Base-by-base conservation (phyloP, 495 filamentous ascomycete species). In the Penicillium silybi region DNA sequence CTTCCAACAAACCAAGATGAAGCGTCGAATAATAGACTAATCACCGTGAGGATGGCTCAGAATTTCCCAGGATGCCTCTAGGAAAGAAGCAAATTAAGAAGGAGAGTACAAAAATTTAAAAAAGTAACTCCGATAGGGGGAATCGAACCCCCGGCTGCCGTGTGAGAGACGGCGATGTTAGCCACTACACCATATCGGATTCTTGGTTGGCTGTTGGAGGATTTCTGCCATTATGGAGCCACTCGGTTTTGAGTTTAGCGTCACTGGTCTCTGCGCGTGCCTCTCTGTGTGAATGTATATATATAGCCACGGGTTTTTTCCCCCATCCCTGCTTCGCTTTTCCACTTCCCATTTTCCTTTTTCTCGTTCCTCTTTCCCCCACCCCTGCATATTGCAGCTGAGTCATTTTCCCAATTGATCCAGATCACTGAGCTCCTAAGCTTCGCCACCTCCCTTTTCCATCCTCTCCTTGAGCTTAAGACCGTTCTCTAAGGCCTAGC, bases 101-200 rank as follows among this genome's bases (percentile, higher is more conserved):
- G 22, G 22, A 23, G 26, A 9, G 4, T 13, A 32, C 2, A 32
- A 32, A 32, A 32, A 32, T 3, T 13, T 13, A 32, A 32, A 32
- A 32, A 32, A 4, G 15, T 46, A 54, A 55, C 57, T 68, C 65
- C 61, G 61, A 65, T 59, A 61, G 47, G 67, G 65, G 65, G 63
- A 68, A 68, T 68, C 67, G 61, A 65, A 68, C 59, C 65, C 63
- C 67, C 46, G 52, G 65, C 63, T 70, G 68, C 58, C 57, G 64
- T 66, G 66, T 71, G 66, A 69, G 61, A 71, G 62, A 67, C 64
- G 56, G 56, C 66, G 62, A 67, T 71, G 68, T 67, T 69, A 65
- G 52, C 68, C 66, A 67, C 54, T 69, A 71, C 66, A 69, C 68
- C 62, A 69, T 62, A 69, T 65, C 65, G 65, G 63, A 70, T 23